Evolutionary conservation across 2,329 filamentous ascomycete genomes (phyloP), one percentile per base, ranked within the genome.

Genomic region (Penicillium psychrosexuale): DNA sequence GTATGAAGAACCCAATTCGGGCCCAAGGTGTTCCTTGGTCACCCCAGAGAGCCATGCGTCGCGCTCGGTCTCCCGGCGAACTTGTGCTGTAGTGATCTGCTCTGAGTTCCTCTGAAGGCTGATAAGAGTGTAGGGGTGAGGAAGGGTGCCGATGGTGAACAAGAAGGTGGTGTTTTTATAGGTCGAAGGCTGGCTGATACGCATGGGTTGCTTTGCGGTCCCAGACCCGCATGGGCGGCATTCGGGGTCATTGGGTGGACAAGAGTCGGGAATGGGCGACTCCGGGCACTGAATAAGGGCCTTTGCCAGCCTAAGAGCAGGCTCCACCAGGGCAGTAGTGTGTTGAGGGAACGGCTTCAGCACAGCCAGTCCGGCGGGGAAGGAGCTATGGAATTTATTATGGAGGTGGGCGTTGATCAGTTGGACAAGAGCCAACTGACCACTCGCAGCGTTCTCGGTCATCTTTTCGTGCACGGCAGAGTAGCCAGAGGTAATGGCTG

Each of bases 341-440:
- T 91, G 85, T 48, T 88, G 78, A 1, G 89, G 83, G 19, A 89
- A 80, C 0, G 93, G 91, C 70, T 95, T 92, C 40, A 96, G 78
- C 3, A 97, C 85, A 5, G 86, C 83, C 54, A 97, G 87, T 30
- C 94, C 93, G 37, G 82, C 80, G 1, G 83, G 78, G 72, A 94
- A 96, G 22, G 80, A 80, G 63, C 87, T 89, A 68, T 95, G 91
- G 84, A 94, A 97, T 11, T 86, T 88, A 51, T 82, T 82, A 69
- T 97, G 92, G 4, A 97, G 80, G 71, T 97, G 94, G 2, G 87
- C 82, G 66, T 89, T 92, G 69, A 97, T 89, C 56, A 97, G 81
- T 43, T 83, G 77, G 55, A 88, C 87, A 33, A 97, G 82, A 47
- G 82, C 78, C 51, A 76, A 74, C 24, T 93, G 78, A 2, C 88